Percentiles rank a stretch among this genome's conserved stretches.
phyloP scores from a whole-genome alignment of 345 rosid species.

The Atalantia buxifolia region DNA sequence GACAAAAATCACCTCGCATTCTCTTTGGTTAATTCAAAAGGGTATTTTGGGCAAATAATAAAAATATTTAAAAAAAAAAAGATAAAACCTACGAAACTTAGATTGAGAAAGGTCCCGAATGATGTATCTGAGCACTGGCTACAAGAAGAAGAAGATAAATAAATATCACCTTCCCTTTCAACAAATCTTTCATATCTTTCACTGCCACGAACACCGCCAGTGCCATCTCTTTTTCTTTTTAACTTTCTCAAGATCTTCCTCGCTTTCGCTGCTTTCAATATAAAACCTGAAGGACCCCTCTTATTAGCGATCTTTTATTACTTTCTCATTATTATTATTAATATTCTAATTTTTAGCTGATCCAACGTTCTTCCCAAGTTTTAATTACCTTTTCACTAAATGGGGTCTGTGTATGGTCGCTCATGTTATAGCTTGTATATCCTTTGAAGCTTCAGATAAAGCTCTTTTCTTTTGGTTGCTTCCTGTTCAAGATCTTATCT shows the following conservation, averaged over 20 bases:
- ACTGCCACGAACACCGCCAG: conserved; percentile 3
- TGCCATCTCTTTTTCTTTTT: conserved; percentile 1
- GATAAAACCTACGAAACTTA: background rate
- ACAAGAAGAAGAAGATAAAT: conserved; percentile 22
- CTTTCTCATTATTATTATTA: conserved; percentile 6
- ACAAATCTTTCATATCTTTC: background rate
- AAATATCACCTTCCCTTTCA: conserved; percentile 17
- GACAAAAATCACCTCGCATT: too few species aligned
- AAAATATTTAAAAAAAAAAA: too few species aligned
- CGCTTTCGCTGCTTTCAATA: conserved; percentile 36
- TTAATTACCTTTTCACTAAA: background rate
- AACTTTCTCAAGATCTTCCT: conserved; percentile 31
- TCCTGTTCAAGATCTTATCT: conserved; percentile 79
- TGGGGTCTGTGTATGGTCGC: background rate
- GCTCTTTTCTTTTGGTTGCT: conserved; percentile 40
- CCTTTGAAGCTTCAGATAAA: conserved; percentile 5
- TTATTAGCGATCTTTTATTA: conserved; percentile 7
- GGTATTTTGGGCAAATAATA: background rate
- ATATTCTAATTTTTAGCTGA: too few species aligned
- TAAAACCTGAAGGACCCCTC: conserved; percentile 22
- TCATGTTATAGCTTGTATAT: background rate
- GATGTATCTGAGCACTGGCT: background rate
- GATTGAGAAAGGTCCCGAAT: background rate
- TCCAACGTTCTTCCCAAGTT: conserved; percentile 1
- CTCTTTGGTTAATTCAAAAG: background rate